Conservation (phyloP, 2,329 filamentous ascomycete species). For the Tolypocladium guangdongense region DNA sequence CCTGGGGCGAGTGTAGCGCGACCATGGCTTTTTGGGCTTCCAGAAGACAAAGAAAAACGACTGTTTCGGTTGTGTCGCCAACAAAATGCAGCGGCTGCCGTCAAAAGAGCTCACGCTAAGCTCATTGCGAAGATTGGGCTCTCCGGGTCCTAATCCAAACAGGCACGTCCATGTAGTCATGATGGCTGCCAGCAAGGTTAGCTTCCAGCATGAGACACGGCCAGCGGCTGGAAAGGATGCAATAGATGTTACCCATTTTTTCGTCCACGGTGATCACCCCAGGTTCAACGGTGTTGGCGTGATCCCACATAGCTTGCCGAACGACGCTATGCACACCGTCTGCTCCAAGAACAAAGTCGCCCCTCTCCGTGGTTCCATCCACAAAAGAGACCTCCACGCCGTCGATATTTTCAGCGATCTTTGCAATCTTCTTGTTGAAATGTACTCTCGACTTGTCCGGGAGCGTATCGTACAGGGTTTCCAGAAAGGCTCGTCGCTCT, state of each 20-base stretch:
- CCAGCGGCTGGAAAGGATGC: no score
- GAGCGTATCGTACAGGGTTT: slow-evolving; percentile 6
- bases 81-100: not conserved
- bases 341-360: slow-evolving; percentile 28
- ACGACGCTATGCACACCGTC: slow-evolving; percentile 29
- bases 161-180: not conserved
- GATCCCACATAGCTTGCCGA: slow-evolving; percentile 12
- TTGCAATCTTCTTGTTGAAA: not conserved
- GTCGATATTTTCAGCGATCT: slow-evolving; percentile 2
- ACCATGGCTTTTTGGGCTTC: not conserved
- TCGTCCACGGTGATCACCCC: slow-evolving; percentile 8
- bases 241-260: slow-evolving; percentile 7
- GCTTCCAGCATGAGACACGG: no score
- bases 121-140: not conserved
- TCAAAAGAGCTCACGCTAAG: not conserved
- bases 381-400: slow-evolving; percentile 18
- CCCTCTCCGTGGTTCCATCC: slow-evolving; percentile 22
- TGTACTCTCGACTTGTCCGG: slow-evolving; percentile 3
- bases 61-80: not conserved
- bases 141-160: not conserved
- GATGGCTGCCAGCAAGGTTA: not conserved
- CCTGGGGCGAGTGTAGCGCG: not conserved
- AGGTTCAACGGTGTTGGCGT: slow-evolving; percentile 5
- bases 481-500: not conserved
- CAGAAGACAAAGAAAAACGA: not conserved